Base-by-base conservation (phyloP, 2,329 filamentous ascomycete genomes). In the Ambrosiella beaveri region DNA sequence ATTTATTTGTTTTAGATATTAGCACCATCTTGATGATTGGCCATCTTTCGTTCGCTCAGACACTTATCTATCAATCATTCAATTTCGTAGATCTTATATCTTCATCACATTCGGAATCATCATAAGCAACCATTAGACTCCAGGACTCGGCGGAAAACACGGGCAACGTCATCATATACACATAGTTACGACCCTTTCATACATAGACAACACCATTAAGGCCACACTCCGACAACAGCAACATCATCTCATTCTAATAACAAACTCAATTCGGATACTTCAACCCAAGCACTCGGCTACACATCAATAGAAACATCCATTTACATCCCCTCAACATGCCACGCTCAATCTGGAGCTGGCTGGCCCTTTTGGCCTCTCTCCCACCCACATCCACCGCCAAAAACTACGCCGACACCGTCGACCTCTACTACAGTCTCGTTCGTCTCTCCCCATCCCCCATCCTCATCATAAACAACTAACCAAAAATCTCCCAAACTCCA, bases 391-490 rank as follows among this genome's bases (percentile, higher is more conserved):
- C 39, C 39, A 41, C 9, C n/a, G 9, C 19, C 19, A 27, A 11
- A 41, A 41, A 41, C n/a, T 9, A 11, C 4, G 39, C n/a, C 39
- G 39, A 41, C n/a, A 41, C 9, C 39, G n/a, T 41, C 9, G 4
- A 41, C 39, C 39, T 41, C 39, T 41, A 41, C 39, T 41, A 41
- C 39, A 41, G 39, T 41, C 39, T 41, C 9, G 39, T 41, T 11
- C 39, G 39, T 41, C n/a, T 27, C 19, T 27, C 19, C 19, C 19
- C 3, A 27, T 27, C 19, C 19, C 3, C 19, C 3, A 27, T 27
- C 19, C 19, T 27, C 19, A 27, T 27, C 19, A n/a, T n/a, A 27
- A 27, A 27, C 19, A 76, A 27, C 19, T 27, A 27, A 27, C 19
- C 3, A 3, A 27, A 27, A 2, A 27, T 27, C 19, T 2, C 19